Evolutionary conservation across 495 filamentous ascomycete species (phyloP), one percentile per base, ranked within the genome.

Genomic region (Jackrogersella minutella): DNA sequence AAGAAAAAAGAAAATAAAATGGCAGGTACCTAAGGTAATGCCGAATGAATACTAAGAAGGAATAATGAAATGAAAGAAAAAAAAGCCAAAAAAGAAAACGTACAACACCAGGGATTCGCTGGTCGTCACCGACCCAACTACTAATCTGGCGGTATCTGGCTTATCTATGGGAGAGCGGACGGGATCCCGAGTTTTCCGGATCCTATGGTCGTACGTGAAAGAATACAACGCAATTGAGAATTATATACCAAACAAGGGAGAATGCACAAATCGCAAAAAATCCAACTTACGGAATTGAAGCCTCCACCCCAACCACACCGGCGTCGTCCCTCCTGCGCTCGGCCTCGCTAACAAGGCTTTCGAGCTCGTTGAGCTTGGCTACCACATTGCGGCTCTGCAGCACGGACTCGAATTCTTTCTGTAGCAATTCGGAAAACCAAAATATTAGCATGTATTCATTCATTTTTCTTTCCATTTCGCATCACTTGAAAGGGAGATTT

Each of bases 351-450:
- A 95, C 83, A 43, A 97, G 79, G 10, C 79, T 78, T 76, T 99
- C 94, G 52, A 97, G 81, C 68, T 89, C 88, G 80, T 99, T 97
- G 57, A 99, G 79, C 41, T 86, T 86, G 59, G 78, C 65, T 2
- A 97, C 84, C 0, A 93, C 93, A 49, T 87, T 79, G 46, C 91
- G 78, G 72, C 90, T 86, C 24, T 79, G 73, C 49, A 97, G 63
- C 63, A 97, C 93, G 5, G 77, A 80, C 28, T 93, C 90, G 76
- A 97, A 97, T 72, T 97, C 91, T 69, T 76, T 78, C 82, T 87
- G 73, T 62, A 19, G 5, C 16, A 9, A 8, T 50, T 50, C 28
- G 17, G 1, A 11, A 40, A 43, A 22, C 5, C 1, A 22, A 46
- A 2, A 1, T 33, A 13, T 40, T 56, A 56, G 52, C n/a, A n/a